Base-by-base conservation (phyloP, 805 yeast genomes). In the Kuraishia molischiana region DNA sequence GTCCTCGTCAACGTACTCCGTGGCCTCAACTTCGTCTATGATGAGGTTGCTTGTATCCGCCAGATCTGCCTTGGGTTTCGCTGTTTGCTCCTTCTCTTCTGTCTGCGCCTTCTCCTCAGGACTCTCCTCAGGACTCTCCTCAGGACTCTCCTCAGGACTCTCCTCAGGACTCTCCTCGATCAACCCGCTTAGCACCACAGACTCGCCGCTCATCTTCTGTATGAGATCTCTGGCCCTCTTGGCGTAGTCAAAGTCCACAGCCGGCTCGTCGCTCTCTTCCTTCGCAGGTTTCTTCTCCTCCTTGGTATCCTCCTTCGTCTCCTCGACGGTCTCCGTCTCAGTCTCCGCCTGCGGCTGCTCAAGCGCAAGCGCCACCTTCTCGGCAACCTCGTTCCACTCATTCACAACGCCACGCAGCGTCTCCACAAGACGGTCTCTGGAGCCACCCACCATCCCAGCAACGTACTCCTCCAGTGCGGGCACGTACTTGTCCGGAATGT, bases 401-500 rank as follows among this genome's bases (percentile, higher is more conserved):
- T 58, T 56, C 9, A 79, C 58, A 1, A 72, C 67, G 6, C 50
- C 59, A 41, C 58, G 59, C 51, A 79, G 62, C 3, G 71, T 75
- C 3, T 56, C 67, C 2, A 70, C 58, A 8, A 81, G 52, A 44
- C 94, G 60, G 20, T 65, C 72, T 44, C 76, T 64, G 2, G 86
- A 72, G 0, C 83, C 85, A 2, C 94, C 94, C 54, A 79, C 81
- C 20, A 84, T 51, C 0, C 81, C 81, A 15, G 59, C 65, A 15
- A 82, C 52, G 48, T 84, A 84, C 4, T 50, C 52, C 11, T 62
- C 42, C 40, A 84, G 54, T 20, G 73, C 69, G 1, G 52, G 57
- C 36, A 70, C 75, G 50, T 80, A 83, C 8, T 64, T 59, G 0
- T 59, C 61, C 2, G 78, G 81, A 18, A 79, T 73, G 19, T 47